These are phyloP conservation scores for Teunomyces tritomae DNA, from an alignment of 805 yeast genomes.

Conservation along the genomic window DNA sequence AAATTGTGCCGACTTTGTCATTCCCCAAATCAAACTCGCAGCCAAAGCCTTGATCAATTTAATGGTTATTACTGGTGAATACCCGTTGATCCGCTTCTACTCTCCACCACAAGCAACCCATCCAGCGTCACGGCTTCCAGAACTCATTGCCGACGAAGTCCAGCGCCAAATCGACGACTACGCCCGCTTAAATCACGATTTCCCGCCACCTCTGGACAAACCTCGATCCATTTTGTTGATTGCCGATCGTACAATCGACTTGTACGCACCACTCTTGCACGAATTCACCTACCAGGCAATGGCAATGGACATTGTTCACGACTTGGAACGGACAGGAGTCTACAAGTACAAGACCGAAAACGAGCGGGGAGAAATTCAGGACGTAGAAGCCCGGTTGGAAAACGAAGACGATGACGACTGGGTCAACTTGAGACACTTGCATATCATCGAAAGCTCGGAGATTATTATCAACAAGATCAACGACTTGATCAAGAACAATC, in stretches of 20 bases:
- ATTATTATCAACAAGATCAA: conserved; percentile 55
- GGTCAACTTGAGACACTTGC: conserved; percentile 67
- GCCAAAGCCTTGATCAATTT: conserved; percentile 67
- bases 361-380: conserved; percentile 41
- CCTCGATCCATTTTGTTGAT: conserved; percentile 74
- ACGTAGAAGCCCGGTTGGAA: conserved; percentile 40
- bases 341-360: conserved; percentile 56
- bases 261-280: conserved; percentile 80
- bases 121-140: conserved; percentile 60
- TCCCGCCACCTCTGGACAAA: conserved; percentile 49
- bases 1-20: conserved; percentile 59
- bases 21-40: conserved; percentile 53
- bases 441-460: conserved; percentile 72
- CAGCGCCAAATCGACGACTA: conserved; percentile 73
- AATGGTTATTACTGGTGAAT: conserved; percentile 80
- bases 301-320: conserved; percentile 69
- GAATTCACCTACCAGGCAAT: conserved; percentile 91
- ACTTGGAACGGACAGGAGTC: conserved; percentile 38
- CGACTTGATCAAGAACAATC: conserved; percentile 68
- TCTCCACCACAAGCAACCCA: conserved; percentile 48
- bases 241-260: conserved; percentile 80
- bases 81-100: conserved; percentile 79
- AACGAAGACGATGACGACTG: conserved; percentile 72
- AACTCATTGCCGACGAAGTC: conserved; percentile 67
- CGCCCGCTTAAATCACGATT: conserved; percentile 64